Percentiles rank a stretch among this genome's conserved stretches.
phyloP scores from a whole-genome alignment of 306 rosid species.

The Cucumis cinereus region DNA sequence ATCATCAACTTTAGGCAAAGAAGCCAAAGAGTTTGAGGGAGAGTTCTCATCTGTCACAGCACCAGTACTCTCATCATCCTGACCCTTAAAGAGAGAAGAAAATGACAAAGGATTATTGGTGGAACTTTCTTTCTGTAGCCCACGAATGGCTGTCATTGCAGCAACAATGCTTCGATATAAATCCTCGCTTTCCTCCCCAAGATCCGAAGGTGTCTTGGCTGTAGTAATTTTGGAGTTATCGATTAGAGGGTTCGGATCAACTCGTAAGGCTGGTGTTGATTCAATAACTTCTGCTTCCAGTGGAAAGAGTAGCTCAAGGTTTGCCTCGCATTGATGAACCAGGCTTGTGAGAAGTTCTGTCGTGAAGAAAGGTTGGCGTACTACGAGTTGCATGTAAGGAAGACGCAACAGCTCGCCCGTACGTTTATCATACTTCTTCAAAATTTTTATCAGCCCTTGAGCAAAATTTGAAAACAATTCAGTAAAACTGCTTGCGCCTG shows the following conservation, averaged over 20 bases:
- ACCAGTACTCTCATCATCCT: conserved; percentile 58
- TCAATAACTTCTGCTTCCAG: conserved; percentile 76
- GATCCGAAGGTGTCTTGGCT: conserved; percentile 35
- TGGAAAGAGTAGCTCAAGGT: conserved; percentile 87
- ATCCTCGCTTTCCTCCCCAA: conserved; percentile 47
- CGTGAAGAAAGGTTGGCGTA: conserved; percentile 73
- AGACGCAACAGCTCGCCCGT: conserved; percentile 69
- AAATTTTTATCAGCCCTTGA: conserved; percentile 73
- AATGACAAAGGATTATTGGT: conserved; percentile 71
- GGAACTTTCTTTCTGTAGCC: conserved; percentile 79
- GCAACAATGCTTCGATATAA: conserved; percentile 76
- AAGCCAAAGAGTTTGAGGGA: conserved; percentile 44
- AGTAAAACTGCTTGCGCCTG: background rate
- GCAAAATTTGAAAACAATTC: conserved; percentile 12
- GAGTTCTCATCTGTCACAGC: conserved; percentile 79
- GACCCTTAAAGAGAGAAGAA: conserved; percentile 50
- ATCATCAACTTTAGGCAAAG: conserved; percentile 17
- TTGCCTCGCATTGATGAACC: conserved; percentile 76
- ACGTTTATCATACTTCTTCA: conserved; percentile 91
- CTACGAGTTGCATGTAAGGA: conserved; percentile 73
- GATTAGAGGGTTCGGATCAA: conserved; percentile 11
- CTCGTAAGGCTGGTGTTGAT: conserved; percentile 26
- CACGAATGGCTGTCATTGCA: conserved; percentile 71
- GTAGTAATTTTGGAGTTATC: conserved; percentile 11
- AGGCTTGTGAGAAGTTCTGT: conserved; percentile 73